Base-by-base conservation (phyloP, 1,284 basidiomycete genomes). In the Inonotus hispidus region DNA sequence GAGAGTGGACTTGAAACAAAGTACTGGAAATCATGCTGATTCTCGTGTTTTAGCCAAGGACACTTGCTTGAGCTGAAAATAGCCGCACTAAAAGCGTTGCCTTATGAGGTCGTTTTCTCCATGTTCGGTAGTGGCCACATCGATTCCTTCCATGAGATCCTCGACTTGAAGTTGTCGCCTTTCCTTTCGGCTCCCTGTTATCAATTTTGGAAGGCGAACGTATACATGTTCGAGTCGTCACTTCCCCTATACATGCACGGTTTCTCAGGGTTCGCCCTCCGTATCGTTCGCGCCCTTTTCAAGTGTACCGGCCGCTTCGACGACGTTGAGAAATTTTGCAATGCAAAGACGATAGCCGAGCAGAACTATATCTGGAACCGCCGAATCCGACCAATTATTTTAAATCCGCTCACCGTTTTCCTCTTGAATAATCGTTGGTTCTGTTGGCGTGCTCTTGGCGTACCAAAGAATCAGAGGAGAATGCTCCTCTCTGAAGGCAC, bases 361-460 rank as follows among this genome's bases (percentile, higher is more conserved):
- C 90, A 93, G 71, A 78, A 81, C 47, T 68, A 71, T 35, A 86
- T 93, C 60, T 93, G 90, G 88, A 72, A 73, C 53, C 76, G 73
- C 55, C 80, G 78, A 60, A 70, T 92, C 7, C 77, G 85, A 59
- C 85, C 84, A 1, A 82, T 89, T 25, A 70, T 93, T 37, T 75
- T 92, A 60, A 88, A 89, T 70, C 81, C 81, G 29, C 68, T 84
- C 29, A 82, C 92, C 64, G 80, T 87, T 64, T 75, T 80, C 3
- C 75, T 91, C 65, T 74, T 91, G 53, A 82, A 80, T 60, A 85
- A 77, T 56, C 84, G 83, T 13, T 70, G 82, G 45, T 92, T 93
- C 72, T 85, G 88, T 64, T 93, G 91, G 91, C 91, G 91, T 67
- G 89, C 90, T 0, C 76, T 93, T 14, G 90, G 90, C 37, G 89